Conservation (phyloP, 352 stramenopile genomes). For the Peronospora farinosa region DNA sequence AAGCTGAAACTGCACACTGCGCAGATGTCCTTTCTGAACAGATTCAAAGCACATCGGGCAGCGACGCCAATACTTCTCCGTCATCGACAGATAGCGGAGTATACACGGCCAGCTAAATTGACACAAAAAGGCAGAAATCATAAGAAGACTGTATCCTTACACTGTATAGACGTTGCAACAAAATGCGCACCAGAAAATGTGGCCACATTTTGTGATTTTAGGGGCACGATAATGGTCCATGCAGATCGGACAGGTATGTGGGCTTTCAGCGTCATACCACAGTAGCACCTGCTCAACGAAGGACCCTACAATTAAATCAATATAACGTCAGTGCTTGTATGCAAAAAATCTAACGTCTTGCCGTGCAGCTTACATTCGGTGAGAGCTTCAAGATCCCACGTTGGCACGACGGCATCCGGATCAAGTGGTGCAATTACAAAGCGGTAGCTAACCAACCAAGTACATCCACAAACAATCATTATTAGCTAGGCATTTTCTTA, state of each 20-base stretch:
- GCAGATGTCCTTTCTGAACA: constrained; percentile 74
- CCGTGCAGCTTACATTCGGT: constrained; percentile 56
- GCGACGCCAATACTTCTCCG: constrained; percentile 83
- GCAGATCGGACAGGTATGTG: constrained; percentile 71
- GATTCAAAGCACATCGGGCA: constrained; percentile 86
- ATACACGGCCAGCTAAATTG: constrained; percentile 72
- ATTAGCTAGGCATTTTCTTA: not conserved
- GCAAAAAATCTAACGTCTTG: not conserved
- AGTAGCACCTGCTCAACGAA: constrained; percentile 80
- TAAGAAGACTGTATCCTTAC: constrained; percentile 1
- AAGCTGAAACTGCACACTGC: constrained; percentile 59
- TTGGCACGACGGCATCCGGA: constrained; percentile 36
- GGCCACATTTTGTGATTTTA: constrained; percentile 84
- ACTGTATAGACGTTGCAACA: not conserved
- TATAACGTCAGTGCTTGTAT: not conserved
- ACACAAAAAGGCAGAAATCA: constrained; percentile 3
- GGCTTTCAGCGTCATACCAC: constrained; percentile 57
- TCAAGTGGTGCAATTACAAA: constrained; percentile 69
- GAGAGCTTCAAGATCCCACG: constrained; percentile 70
- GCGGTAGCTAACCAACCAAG: constrained; percentile 45
- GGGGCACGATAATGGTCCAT: constrained; percentile 68
- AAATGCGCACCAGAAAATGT: constrained; percentile 75
- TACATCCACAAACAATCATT: not conserved
- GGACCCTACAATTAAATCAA: constrained; percentile 37
- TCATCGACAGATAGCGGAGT: constrained; percentile 73